phyloP scores from a whole-genome alignment of 2,329 filamentous ascomycete species.

The Neonectria coccinea region DNA sequence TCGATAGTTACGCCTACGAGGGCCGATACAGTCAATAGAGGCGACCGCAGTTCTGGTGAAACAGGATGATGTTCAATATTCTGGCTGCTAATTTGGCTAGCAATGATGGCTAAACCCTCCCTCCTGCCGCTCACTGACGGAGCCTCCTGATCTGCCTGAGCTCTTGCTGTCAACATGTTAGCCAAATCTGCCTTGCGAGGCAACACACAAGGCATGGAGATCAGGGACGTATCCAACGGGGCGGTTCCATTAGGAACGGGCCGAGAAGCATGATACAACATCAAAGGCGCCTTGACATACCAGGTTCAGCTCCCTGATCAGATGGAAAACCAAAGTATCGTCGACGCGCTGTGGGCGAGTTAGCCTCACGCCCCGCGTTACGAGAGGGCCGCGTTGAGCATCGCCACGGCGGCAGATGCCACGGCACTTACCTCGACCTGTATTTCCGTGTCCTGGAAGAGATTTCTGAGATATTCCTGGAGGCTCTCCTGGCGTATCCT shows the following conservation, averaged over 20 bases:
- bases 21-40: too few relatives aligned
- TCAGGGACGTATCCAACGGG: background rate
- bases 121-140: too few relatives aligned
- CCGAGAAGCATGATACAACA: background rate
- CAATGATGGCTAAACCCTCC: background rate
- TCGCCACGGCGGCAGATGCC: background rate
- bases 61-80: background rate
- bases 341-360: background rate
- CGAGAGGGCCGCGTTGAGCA: background rate
- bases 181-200: background rate
- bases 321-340: constrained; percentile 7
- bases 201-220: background rate
- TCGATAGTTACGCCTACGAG: too few relatives aligned
- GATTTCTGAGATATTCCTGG: too few relatives aligned
- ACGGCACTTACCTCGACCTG: too few relatives aligned
- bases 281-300: background rate
- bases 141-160: background rate
- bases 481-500: too few relatives aligned
- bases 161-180: background rate
- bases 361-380: background rate
- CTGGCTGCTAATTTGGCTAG: background rate
- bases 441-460: too few relatives aligned
- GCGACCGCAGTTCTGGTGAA: background rate
- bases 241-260: background rate
- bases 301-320: background rate